Evolutionary conservation across 2,329 filamentous ascomycete species (phyloP), one percentile per base, ranked within the genome.

Genomic region (Fusarium sp.): DNA sequence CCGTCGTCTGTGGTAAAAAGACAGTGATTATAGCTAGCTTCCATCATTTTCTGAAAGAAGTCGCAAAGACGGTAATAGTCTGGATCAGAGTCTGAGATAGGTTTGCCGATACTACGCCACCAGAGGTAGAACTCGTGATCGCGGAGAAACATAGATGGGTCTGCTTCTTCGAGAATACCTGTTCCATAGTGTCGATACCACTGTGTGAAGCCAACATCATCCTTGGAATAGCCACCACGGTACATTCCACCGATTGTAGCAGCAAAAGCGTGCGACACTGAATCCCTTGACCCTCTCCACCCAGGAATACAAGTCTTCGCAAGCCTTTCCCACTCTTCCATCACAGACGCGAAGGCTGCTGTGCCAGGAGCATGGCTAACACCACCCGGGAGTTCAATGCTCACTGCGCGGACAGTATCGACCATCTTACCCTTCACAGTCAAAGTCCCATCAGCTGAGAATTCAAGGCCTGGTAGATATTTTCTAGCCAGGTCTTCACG

Each of bases 111-210:
- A 4, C 7, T 19, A 2, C 45, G 0, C 59, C 65, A 68, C 65
- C 65, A 68, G 3, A 69, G 14, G 4, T 60, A 65, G 1, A 65
- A 68, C n/a, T 68, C 65, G 3, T 30, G 45, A 2, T 68, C 21
- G 0, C 65, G 59, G 14, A 69, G 31, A 13, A 60, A 58, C 41
- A 51, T 41, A 0, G 44, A 31, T 8, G 59, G 30, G 14, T 68
- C 65, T 0, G 26, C 1, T 4, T 30, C 2, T 9, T 68, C 53
- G 10, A 68, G 49, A 2, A 61, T 8, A 1, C 53, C 44, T 2
- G 45, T n/a, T 1, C 65, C 65, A 13, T 41, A 69, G 26, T 65
- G 65, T 0, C 65, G 60, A 34, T 68, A 68, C 65, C 65, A 68
- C 0, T 45, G 18, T 1, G 61, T 54, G 23, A 68, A 69, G 0